Conservation (phyloP, 108 stramenopile genomes). For the Stephanodiscus triporus region DNA sequence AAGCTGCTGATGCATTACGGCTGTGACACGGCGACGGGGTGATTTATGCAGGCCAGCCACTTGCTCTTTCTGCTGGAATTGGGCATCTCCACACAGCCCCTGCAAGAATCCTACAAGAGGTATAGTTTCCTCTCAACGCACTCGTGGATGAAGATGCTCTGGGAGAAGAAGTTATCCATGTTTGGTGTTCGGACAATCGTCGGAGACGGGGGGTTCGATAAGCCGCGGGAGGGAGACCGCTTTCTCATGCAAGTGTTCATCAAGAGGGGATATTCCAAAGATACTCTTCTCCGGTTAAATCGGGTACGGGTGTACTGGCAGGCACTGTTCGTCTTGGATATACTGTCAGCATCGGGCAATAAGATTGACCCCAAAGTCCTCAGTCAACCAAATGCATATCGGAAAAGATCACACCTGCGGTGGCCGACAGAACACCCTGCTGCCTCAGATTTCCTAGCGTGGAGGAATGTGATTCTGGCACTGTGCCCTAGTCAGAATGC, state of each 20-base stretch:
- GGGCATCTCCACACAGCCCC: neutral
- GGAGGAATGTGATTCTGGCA: neutral
- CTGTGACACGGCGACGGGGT: neutral
- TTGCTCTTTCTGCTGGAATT: neutral
- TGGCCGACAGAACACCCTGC: too few relatives aligned
- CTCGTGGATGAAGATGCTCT: constrained; percentile 1
- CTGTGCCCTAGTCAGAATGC: neutral
- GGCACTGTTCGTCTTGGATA: neutral
- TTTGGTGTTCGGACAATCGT: neutral
- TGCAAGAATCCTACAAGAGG: neutral
- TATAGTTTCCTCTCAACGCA: neutral
- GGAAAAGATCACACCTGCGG: neutral
- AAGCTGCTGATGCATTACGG: constrained; percentile 6
- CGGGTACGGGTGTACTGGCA: neutral
- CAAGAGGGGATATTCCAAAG: neutral
- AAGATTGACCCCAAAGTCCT: neutral
- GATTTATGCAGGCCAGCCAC: neutral
- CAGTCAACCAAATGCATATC: neutral
- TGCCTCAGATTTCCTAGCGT: neutral
- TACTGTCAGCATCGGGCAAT: neutral
- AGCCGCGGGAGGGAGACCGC: neutral
- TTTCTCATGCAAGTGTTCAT: constrained; percentile 4
- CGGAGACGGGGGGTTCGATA: neutral
- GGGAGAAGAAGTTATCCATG: neutral
- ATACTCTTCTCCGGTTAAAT: neutral